phyloP scores from a whole-genome alignment of 345 rosid species.

The Eucalyptus regnans region DNA sequence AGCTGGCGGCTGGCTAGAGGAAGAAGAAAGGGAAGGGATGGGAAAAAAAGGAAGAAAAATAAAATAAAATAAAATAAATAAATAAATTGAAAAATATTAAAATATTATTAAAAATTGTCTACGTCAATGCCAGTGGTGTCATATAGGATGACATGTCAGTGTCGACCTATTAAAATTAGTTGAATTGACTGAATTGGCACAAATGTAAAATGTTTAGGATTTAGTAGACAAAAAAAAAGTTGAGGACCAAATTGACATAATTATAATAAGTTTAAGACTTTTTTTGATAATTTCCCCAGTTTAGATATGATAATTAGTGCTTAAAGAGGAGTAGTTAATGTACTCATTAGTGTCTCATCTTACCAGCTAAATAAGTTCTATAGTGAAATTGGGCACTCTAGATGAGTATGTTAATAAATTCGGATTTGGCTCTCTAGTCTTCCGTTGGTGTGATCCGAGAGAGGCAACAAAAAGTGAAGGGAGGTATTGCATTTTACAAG shows the following conservation, averaged over 20 bases:
- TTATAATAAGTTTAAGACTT: too few species aligned
- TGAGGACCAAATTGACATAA: too few species aligned
- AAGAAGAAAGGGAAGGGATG: neutral
- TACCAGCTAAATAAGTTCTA: neutral
- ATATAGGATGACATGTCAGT: neutral
- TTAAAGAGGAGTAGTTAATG: neutral
- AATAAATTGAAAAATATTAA: rapidly evolving
- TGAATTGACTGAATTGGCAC: too few species aligned
- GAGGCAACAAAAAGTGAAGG: neutral
- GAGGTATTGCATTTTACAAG: neutral
- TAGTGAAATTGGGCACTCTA: neutral
- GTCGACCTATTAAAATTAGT: neutral
- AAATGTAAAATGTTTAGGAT: too few species aligned
- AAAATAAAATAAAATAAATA: too few species aligned
- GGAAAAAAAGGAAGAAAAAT: rapidly evolving
- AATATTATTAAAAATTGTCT: too few species aligned
- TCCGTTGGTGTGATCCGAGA: neutral
- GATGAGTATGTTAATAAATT: neutral
- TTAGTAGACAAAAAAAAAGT: too few species aligned
- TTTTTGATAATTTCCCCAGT: neutral
- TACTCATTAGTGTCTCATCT: neutral
- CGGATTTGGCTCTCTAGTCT: neutral
- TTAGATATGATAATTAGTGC: neutral
- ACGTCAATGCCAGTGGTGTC: neutral
- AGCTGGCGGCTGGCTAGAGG: neutral